Base-by-base conservation (phyloP, 176 grass and related monocot species). In the Oryza meyeriana region DNA sequence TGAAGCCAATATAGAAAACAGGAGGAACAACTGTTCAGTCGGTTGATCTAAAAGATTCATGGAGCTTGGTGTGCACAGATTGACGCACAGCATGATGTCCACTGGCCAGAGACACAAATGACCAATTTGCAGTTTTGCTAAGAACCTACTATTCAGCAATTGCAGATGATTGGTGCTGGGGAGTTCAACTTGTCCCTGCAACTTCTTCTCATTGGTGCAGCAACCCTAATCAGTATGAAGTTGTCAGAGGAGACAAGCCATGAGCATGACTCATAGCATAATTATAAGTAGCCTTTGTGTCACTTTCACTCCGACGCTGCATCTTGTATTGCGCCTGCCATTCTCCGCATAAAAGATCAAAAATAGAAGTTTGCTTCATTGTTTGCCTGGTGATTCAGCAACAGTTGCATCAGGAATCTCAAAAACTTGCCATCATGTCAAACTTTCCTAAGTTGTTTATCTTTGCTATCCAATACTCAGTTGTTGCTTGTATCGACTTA, bases 401-500 rank as follows among this genome's bases (percentile, higher is more conserved):
- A 45, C 40, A 11, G 20, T 20, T 64, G 31, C 64, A 79, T 84
- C 76, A 85, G 50, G 75, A 68, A 64, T n/a, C 40, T 55, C 14
- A 20, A 33, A 47, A 64, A 25, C 55, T 18, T 36, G 55, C 24
- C 62, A 1, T 52, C 27, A 50, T 80, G 52, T 75, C 76, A 89
- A 70, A 31, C 61, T 22, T 28, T 29, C 27, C 63, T 13, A n/a
- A 18, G 42, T 77, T 44, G 6, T 75, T 81, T 71, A 50, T 58
- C 39, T 26, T 81, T 24, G 36, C 44, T 5, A 6, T 3, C 70
- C 83, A 85, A 81, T 76, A 59, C 31, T 59, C 42, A 29, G 12
- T 58, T 71, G 65, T 77, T 78, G 50, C 87, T 89, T 81, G 65
- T 71, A 72, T 81, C 81, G 72, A 89, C 77, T 79, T 84, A 25